Percentiles rank a stretch among this genome's conserved stretches.
These are phyloP conservation scores for Hypoxylon cercidicola DNA, from an alignment of 495 filamentous ascomycete genomes.

Conservation along the genomic window DNA sequence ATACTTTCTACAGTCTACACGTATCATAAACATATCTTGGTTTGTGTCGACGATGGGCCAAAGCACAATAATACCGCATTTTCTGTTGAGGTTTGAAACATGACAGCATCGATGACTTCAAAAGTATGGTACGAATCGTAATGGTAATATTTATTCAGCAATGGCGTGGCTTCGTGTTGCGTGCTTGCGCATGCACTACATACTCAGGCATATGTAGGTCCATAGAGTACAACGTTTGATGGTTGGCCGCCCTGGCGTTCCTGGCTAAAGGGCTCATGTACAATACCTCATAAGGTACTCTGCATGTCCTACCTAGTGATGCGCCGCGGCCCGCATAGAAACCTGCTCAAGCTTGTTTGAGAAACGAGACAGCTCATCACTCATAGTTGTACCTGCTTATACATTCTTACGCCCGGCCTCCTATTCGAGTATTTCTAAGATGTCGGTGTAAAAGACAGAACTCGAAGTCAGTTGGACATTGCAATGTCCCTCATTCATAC, in stretches of 20 bases:
- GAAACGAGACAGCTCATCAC: constrained; percentile 22
- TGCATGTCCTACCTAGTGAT: constrained; percentile 24
- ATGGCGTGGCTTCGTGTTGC: not conserved
- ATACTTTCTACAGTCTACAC: not conserved
- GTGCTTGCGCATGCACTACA: no score
- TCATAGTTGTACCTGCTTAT: constrained; percentile 8
- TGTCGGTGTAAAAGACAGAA: no score
- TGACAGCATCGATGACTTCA: constrained; percentile 24
- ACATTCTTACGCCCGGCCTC: constrained; percentile 1
- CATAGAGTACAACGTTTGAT: not conserved
- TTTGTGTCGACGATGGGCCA: not conserved
- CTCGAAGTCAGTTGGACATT: no score
- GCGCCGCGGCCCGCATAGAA: constrained; percentile 31
- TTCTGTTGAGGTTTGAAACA: constrained; percentile 16
- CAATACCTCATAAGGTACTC: not conserved
- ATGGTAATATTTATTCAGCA: constrained; percentile 1
- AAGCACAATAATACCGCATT: constrained; percentile 35
- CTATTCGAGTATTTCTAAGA: not conserved
- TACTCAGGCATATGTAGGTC: not conserved
- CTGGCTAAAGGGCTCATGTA: constrained; percentile 18
- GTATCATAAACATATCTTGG: not conserved
- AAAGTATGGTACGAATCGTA: not conserved
- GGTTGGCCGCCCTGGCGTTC: constrained; percentile 22
- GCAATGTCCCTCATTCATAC: no score
- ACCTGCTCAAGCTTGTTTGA: constrained; percentile 19